Evolutionary conservation across 1,284 basidiomycete species (phyloP).

Genomic region (Kwoniella shivajii): DNA sequence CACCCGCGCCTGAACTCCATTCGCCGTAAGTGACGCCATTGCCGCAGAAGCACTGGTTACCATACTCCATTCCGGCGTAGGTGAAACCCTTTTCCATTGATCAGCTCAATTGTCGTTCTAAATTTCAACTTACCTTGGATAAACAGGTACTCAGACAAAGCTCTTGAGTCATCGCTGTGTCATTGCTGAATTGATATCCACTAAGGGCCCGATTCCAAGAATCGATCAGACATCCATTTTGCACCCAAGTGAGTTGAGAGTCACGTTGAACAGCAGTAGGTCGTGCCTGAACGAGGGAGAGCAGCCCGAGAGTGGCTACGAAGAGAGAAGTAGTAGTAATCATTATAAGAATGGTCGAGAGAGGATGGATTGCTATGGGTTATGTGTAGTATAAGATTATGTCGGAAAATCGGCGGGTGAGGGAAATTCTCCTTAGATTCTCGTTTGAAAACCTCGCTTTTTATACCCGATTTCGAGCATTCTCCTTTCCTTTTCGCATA

Average conservation of each 20-base stretch:
- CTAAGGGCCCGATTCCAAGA: conserved; percentile 17
- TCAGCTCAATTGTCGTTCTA: conserved; percentile 17
- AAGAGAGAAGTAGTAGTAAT: conserved; percentile 7
- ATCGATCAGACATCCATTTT: conserved; percentile 2
- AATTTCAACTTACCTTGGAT: too few species aligned
- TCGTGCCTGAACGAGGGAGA: background rate
- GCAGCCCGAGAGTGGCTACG: background rate
- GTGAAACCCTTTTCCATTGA: conserved; percentile 17
- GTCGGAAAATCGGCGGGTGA: too few species aligned
- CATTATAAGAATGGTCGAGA: conserved; percentile 23
- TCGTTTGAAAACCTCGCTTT: too few species aligned
- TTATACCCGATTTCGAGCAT: too few species aligned
- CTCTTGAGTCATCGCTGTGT: conserved; percentile 14
- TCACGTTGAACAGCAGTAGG: background rate
- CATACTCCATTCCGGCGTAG: conserved; percentile 18
- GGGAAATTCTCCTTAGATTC: too few species aligned
- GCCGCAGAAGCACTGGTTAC: conserved; percentile 13
- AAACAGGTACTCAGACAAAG: too few species aligned
- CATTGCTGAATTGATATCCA: conserved; percentile 26
- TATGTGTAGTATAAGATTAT: too few species aligned
- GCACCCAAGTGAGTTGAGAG: conserved; percentile 1
- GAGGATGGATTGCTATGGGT: background rate
- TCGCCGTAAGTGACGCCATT: conserved; percentile 4
- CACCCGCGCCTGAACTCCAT: too few species aligned
- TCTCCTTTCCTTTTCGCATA: too few species aligned